A percentile compares a stretch with the other conserved stretches of the same genome.
These are phyloP conservation scores for Cladosporium sphaerospermum DNA, from an alignment of 2,329 filamentous ascomycete genomes.

Conservation along the genomic window DNA sequence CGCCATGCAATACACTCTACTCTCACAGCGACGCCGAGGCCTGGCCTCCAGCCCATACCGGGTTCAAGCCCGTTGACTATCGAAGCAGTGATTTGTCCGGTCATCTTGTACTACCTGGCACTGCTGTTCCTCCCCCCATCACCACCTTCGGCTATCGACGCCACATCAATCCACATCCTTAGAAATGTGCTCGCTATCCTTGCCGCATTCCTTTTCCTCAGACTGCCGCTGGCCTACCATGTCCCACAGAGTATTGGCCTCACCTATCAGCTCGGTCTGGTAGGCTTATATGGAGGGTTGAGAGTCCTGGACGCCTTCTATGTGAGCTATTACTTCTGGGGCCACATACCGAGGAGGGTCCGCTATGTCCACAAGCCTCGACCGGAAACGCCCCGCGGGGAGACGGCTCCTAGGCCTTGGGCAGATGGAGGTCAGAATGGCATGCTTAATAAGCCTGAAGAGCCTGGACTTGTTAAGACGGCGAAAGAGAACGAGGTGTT, in stretches of 20 bases:
- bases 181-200: conserved; percentile 34
- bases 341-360: conserved; percentile 37
- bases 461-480: conserved; percentile 7
- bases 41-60: conserved; percentile 38
- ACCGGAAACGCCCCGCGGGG: conserved; percentile 23
- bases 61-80: conserved; percentile 36
- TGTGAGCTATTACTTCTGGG: conserved; percentile 36
- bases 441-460: conserved; percentile 13
- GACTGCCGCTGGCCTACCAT: conserved; percentile 38
- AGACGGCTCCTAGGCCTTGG: conserved; percentile 15
- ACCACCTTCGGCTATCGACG: conserved; percentile 32
- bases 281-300: conserved; percentile 38
- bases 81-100: conserved; percentile 34
- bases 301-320: conserved; percentile 41
- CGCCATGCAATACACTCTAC: conserved; percentile 17
- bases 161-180: conserved; percentile 25
- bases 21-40: conserved; percentile 27
- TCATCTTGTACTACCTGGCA: conserved; percentile 38
- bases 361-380: conserved; percentile 34
- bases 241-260: conserved; percentile 41
- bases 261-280: conserved; percentile 40
- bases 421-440: conserved; percentile 17
- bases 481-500: conserved; percentile 10
- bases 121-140: conserved; percentile 37
- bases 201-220: conserved; percentile 36